Evolutionary conservation across 495 filamentous ascomycete species (phyloP), one percentile per base, ranked within the genome.

Genomic region (Penicillium longicatenatum): DNA sequence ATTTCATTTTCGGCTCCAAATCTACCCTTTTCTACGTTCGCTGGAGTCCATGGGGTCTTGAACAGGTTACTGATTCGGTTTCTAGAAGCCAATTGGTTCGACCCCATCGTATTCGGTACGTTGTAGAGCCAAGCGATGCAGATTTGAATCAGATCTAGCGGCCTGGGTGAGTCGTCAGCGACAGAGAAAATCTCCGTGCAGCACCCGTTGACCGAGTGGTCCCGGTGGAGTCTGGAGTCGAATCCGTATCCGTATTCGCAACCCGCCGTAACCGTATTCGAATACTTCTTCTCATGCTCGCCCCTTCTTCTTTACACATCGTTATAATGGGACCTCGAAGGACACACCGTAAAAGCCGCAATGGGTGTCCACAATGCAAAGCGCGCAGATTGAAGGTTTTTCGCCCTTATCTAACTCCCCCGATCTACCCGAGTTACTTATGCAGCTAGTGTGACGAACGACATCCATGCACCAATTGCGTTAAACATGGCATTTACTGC

Each of bases 351-450:
- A 70, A 70, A 50, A 65, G 62, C 4, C 62, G 67, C 4, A 70
- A 68, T 49, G 67, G 67, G n/a, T 70, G 67, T 42, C 55, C 58
- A 2, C 56, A 68, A 42, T 70, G 67, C 42, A 70, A 70, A 26
- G 20, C 29, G 14, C 59, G 67, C 31, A 39, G 62, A 17, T 43
- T 70, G 3, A 70, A 70, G 55, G 67, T 70, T 42, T 52, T 52
- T 50, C 19, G 30, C 8, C 33, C 21, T 4, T 10, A 30, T 14
- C 12, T 17, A 30, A 45, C 9, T 26, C 6, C 21, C 21, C 26
- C 20, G 6, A 10, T 4, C 3, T 53, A 7, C 37, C 53, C 63
- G 39, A 55, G 14, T 9, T 48, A n/a, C 45, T 48, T 24, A 30
- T 48, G 24, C 50, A 37, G 19, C 11, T 39, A 68, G 66, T 68